These are phyloP conservation scores for Iris pallida DNA, from an alignment of 116 monocot genomes.

Conservation along the genomic window DNA sequence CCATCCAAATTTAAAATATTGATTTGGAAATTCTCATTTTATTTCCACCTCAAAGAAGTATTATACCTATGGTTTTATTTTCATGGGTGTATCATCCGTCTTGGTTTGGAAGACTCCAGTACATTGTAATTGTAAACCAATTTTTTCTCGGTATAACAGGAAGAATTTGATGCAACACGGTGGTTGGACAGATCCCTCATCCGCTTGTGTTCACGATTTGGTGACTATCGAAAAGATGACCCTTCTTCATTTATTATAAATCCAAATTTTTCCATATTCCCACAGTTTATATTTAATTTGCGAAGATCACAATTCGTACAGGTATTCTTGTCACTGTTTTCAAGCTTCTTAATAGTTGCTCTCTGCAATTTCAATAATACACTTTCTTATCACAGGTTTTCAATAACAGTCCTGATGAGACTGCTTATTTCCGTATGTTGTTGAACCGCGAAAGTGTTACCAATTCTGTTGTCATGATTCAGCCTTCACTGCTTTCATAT, in stretches of 20 bases:
- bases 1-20: too few relatives aligned
- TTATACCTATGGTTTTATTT: too few relatives aligned
- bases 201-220: conserved; percentile 77
- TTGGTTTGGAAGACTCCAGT: neutral
- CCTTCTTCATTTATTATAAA: conserved; percentile 74
- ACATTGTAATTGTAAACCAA: neutral
- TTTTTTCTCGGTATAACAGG: conserved; percentile 29
- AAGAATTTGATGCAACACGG: conserved; percentile 90
- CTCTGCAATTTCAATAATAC: neutral
- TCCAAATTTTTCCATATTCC: conserved; percentile 74
- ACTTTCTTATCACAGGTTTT: conserved; percentile 48
- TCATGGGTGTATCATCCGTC: too few relatives aligned
- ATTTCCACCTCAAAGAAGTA: too few relatives aligned
- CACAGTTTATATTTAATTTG: conserved; percentile 88
- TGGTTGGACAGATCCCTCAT: conserved; percentile 88
- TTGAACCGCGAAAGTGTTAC: conserved; percentile 82
- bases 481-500: conserved; percentile 73
- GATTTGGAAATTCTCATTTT: too few relatives aligned
- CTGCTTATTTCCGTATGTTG: conserved; percentile 85
- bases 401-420: conserved; percentile 92
- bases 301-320: conserved; percentile 87
- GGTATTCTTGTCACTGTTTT: conserved; percentile 26
- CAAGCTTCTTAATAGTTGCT: neutral
- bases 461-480: conserved; percentile 87
- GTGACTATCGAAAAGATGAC: conserved; percentile 89